These are phyloP conservation scores for Xanthoconium separans DNA, from an alignment of 1,284 basidiomycete genomes.

Conservation along the genomic window DNA sequence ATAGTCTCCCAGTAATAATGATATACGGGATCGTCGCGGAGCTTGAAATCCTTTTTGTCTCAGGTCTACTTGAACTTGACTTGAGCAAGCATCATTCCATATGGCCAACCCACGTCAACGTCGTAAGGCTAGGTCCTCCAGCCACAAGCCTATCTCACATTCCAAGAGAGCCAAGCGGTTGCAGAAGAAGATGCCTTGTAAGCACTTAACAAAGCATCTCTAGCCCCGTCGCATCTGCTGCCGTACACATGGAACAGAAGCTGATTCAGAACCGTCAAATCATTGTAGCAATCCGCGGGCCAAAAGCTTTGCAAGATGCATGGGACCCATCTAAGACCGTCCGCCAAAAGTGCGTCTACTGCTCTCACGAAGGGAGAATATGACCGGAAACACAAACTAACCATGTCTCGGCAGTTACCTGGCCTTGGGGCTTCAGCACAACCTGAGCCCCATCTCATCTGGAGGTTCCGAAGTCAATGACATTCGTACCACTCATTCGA, in stretches of 20 bases:
- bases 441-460: constrained; percentile 61
- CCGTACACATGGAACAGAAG: not conserved
- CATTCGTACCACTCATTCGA: constrained; percentile 11
- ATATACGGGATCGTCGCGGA: constrained; percentile 9
- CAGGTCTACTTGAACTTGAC: too few species aligned
- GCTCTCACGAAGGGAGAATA: not conserved
- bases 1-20: too few species aligned
- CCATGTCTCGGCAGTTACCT: constrained; percentile 58
- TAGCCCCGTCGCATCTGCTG: not conserved
- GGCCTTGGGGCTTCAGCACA: constrained; percentile 69
- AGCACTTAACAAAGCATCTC: constrained; percentile 23
- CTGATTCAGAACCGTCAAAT: constrained; percentile 6
- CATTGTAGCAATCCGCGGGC: constrained; percentile 73
- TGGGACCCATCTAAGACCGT: constrained; percentile 93
- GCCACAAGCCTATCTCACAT: constrained; percentile 68
- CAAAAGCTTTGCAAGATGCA: constrained; percentile 77
- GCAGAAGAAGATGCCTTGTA: constrained; percentile 76
- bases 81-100: too few species aligned
- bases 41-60: constrained; percentile 13
- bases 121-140: constrained; percentile 72
- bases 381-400: not conserved
- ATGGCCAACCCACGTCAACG: constrained; percentile 96
- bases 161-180: constrained; percentile 70
- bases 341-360: constrained; percentile 79
- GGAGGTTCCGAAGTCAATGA: constrained; percentile 52